Percentiles rank a stretch among this genome's conserved stretches.
Evolutionary conservation across 306 rosid genomes (phyloP).

Genomic region (Sicyos baderoa): DNA sequence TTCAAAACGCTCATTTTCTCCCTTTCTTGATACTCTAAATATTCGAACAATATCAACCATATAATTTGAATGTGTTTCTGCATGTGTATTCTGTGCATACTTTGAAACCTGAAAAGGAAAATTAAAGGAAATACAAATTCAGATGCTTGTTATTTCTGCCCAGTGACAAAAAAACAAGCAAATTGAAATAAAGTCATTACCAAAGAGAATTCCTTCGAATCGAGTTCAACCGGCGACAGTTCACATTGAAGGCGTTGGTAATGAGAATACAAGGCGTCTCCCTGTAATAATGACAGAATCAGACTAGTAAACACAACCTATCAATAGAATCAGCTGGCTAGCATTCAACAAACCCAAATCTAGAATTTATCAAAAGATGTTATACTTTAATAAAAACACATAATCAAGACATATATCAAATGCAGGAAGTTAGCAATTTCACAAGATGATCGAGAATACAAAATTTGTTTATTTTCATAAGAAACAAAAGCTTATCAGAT

Average conservation of each 20-base stretch:
- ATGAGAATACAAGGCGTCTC: too few species aligned
- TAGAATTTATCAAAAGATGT: slow-evolving; percentile 2
- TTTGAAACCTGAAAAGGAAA: slow-evolving; percentile 51
- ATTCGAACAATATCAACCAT: slow-evolving; percentile 58
- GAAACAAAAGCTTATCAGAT: neutral
- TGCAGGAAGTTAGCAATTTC: neutral
- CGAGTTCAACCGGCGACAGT: neutral
- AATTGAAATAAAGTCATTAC: slow-evolving; percentile 27
- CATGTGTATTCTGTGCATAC: slow-evolving; percentile 74
- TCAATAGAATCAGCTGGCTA: slow-evolving; percentile 22
- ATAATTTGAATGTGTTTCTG: slow-evolving; percentile 84
- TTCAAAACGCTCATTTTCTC: slow-evolving; percentile 57
- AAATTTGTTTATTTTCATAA: neutral
- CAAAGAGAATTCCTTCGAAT: slow-evolving; percentile 62
- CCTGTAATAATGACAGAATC: too few species aligned
- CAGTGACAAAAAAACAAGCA: neutral
- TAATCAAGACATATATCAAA: neutral
- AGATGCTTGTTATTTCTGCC: slow-evolving; percentile 18
- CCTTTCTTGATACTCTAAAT: slow-evolving; percentile 55
- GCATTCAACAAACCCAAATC: slow-evolving; percentile 5
- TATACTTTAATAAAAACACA: too few species aligned
- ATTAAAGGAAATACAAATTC: neutral
- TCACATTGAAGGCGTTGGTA: too few species aligned
- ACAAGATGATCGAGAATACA: neutral
- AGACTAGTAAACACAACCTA: too few species aligned